These are phyloP conservation scores for Neurospora intermedia DNA, from an alignment of 495 filamentous ascomycete species.

Conservation along the genomic window DNA sequence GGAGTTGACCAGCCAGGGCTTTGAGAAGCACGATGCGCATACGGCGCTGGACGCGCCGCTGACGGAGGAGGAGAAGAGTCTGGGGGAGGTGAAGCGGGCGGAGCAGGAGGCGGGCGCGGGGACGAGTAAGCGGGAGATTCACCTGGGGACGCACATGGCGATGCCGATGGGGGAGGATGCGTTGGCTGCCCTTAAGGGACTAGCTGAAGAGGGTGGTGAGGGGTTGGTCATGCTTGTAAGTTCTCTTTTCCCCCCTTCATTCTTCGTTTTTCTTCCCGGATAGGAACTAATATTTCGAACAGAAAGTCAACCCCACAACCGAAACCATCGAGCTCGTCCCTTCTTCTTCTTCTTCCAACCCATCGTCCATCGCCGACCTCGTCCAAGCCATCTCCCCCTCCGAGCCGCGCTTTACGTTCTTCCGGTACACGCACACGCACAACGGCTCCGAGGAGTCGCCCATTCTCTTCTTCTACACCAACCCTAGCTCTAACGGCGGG, in stretches of 20 bases:
- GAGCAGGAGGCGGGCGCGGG: conserved; percentile 72
- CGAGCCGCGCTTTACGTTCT: conserved; percentile 87
- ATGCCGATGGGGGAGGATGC: conserved; percentile 63
- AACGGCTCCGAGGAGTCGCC: conserved; percentile 47
- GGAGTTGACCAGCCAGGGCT: conserved; percentile 62
- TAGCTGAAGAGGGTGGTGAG: conserved; percentile 41
- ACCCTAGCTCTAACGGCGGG: conserved; percentile 52
- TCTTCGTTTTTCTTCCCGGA: background rate
- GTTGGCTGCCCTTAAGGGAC: conserved; percentile 48
- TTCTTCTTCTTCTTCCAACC: conserved; percentile 28
- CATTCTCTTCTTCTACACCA: conserved; percentile 91
- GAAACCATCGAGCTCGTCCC: conserved; percentile 71
- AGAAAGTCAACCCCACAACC: conserved; percentile 64
- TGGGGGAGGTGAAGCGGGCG: conserved; percentile 65
- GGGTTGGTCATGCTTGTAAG: conserved; percentile 69
- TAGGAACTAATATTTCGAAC: background rate
- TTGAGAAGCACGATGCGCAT: conserved; percentile 65
- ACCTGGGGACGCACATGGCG: conserved; percentile 47
- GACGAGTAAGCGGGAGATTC: conserved; percentile 49
- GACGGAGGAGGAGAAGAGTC: conserved; percentile 74
- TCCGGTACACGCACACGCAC: conserved; percentile 50
- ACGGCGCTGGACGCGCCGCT: conserved; percentile 60
- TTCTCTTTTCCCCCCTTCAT: conserved; percentile 17
- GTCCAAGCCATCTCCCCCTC: conserved; percentile 61
- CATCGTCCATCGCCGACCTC: conserved; percentile 32